Conservation (phyloP, 1,284 basidiomycete genomes). For the Leccinum subspadiceum region DNA sequence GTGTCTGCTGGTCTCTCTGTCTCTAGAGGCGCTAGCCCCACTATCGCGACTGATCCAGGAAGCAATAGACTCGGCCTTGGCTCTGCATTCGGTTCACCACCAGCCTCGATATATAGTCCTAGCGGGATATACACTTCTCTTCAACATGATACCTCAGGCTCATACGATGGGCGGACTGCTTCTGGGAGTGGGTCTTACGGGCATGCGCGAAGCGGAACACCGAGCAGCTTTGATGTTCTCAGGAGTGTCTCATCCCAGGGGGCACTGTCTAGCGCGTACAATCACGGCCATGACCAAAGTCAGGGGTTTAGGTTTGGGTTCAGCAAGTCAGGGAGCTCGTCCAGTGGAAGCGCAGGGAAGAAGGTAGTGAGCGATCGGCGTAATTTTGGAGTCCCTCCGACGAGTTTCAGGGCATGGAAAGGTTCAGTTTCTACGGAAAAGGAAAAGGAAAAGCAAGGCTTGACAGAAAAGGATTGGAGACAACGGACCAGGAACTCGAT, state of each 20-base stretch:
- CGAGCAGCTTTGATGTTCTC: constrained; percentile 28
- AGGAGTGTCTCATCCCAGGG: constrained; percentile 34
- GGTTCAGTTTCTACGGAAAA: constrained; percentile 22
- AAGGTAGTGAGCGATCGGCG: constrained; percentile 10
- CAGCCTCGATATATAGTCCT: constrained; percentile 21
- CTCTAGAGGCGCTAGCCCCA: constrained; percentile 10
- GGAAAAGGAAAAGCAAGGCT: constrained; percentile 18
- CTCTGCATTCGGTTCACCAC: constrained; percentile 31
- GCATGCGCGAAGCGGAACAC: constrained; percentile 25
- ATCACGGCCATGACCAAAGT: constrained; percentile 16
- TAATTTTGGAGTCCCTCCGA: constrained; percentile 26
- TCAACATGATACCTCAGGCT: constrained; percentile 22
- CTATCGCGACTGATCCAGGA: constrained; percentile 6
- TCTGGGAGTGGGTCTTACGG: constrained; percentile 29
- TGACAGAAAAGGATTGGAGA: constrained; percentile 11
- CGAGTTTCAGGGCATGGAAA: constrained; percentile 29
- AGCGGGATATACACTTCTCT: constrained; percentile 7
- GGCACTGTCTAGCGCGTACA: constrained; percentile 25
- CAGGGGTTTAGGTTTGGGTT: constrained; percentile 13
- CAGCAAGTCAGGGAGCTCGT: no score
- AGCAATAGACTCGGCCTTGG: constrained; percentile 20
- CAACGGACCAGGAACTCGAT: constrained; percentile 15
- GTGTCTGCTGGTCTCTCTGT: constrained; percentile 1
- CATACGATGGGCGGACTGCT: constrained; percentile 16
- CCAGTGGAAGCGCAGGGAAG: background rate